These are phyloP conservation scores for Penicillium verrucosum DNA, from an alignment of 2,329 filamentous ascomycete species.

Conservation along the genomic window DNA sequence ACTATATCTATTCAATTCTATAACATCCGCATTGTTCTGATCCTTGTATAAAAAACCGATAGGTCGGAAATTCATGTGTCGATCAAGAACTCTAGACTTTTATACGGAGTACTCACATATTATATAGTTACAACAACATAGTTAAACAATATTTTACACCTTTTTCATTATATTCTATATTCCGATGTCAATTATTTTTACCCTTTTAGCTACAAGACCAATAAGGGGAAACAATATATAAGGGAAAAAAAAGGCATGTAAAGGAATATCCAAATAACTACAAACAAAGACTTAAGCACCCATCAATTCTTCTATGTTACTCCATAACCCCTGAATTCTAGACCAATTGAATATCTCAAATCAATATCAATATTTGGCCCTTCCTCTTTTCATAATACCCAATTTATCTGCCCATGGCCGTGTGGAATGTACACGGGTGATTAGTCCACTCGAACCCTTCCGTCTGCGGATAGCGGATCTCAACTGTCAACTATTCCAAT, in stretches of 20 bases:
- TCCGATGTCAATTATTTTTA: not conserved
- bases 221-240: not conserved
- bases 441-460: not conserved
- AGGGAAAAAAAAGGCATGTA: not conserved
- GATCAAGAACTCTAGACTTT: conserved; percentile 1
- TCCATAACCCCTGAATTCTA: not conserved
- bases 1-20: not conserved
- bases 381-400: not conserved
- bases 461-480: not conserved
- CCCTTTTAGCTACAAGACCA: not conserved
- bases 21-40: not conserved
- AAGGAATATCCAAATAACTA: too few relatives aligned
- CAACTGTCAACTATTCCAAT: conserved; percentile 4
- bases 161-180: not conserved
- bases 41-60: not conserved
- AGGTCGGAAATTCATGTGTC: not conserved
- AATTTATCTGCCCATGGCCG: not conserved
- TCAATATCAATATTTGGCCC: not conserved
- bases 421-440: not conserved
- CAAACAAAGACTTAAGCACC: not conserved
- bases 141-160: too few relatives aligned
- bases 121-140: not conserved
- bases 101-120: not conserved
- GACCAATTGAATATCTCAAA: not conserved
- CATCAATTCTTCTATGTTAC: not conserved